Evolutionary conservation across 2,329 filamentous ascomycete species (phyloP), one percentile per base, ranked within the genome.

Genomic region (Claviceps sp.): DNA sequence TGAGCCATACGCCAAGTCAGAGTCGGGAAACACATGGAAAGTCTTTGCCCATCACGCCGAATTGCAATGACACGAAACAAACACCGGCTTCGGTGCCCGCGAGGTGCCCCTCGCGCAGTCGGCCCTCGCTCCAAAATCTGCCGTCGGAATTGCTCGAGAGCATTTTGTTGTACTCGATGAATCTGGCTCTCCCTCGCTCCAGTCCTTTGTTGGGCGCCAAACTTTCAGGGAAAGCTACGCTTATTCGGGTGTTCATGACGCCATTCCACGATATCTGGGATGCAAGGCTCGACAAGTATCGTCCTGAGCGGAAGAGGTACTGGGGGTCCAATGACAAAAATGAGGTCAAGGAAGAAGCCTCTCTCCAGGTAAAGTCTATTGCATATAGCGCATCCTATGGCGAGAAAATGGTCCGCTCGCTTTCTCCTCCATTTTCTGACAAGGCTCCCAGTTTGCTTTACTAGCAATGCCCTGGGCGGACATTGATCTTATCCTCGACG

Each of bases 111-210:
- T 30, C 26, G 9, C 26, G 61, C 24, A 57, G 52, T 24, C 61
- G 62, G 16, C 51, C 57, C 3, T 60, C 45, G 9, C 57, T 70
- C 20, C 62, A 69, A 49, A 58, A 59, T 36, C 62, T 81, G 9
- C 78, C 78, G 0, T 59, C 70, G 6, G 78, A 81, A 60, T 65
- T 81, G 24, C 67, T 81, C 11, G 75, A 79, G 59, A 66, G 55
- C 30, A 77, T 81, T 47, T 72, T 79, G 50, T 62, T 75, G 55
- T 62, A 73, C 50, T 78, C 75, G 49, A 60, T 0, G 26, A 30
- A 30, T 30, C 8, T 11, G 26, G 26, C 26, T 30, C 26, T 30
- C 8, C 26, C 26, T 30, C 67, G 64, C 5, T 66, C 70, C 47
- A 73, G 68, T 49, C 70, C 61, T 11, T 61, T 67, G 34, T 64